These are phyloP conservation scores for Sarcocystis neurona DNA, from an alignment of 169 alveolate species.

Conservation along the genomic window DNA sequence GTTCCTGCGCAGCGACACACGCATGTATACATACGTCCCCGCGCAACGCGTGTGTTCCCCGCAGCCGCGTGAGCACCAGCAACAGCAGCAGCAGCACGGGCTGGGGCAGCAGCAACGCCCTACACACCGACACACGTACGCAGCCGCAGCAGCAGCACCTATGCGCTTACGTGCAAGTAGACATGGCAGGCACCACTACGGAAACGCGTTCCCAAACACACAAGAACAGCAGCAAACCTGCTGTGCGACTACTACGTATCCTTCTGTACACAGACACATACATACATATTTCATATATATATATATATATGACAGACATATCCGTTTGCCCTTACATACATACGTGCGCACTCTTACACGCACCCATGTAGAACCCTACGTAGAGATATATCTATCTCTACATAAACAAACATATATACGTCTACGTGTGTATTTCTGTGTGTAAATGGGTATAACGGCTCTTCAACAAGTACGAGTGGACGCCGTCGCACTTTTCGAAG, in stretches of 20 bases:
- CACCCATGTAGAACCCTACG: neutral
- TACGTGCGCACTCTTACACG: neutral
- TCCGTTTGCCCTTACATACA: neutral
- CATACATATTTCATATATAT: neutral
- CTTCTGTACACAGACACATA: neutral
- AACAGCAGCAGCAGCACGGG: neutral
- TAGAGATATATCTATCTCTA: neutral
- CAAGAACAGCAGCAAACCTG: too few species aligned
- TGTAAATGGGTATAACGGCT: too few species aligned
- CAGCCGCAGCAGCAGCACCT: too few species aligned
- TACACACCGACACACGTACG: neutral
- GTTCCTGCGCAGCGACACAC: constrained; percentile 29
- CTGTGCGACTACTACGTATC: too few species aligned
- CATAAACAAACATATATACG: neutral
- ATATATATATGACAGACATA: too few species aligned
- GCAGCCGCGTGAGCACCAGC: neutral
- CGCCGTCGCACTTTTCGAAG: too few species aligned
- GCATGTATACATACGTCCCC: neutral
- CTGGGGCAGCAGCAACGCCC: neutral
- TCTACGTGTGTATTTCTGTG: neutral
- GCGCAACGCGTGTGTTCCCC: neutral
- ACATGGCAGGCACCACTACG: too few species aligned
- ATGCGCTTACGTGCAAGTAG: too few species aligned
- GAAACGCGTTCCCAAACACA: too few species aligned
- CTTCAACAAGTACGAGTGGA: too few species aligned